Conservation (phyloP, 352 stramenopile species). For the Blastocystis sp. region DNA sequence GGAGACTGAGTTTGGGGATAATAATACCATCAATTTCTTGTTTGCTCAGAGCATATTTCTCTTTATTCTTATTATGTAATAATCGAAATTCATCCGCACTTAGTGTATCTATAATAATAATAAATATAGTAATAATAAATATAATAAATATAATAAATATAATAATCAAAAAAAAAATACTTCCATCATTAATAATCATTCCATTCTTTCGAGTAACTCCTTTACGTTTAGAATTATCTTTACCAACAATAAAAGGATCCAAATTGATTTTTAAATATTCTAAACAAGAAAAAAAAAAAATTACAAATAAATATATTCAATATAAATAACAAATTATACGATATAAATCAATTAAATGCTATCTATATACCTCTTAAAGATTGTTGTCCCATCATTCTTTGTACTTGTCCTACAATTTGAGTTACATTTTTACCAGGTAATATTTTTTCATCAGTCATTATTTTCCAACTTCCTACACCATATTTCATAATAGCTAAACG, state of each 20-base stretch:
- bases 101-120: constrained; percentile 6
- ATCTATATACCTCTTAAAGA: constrained; percentile 33
- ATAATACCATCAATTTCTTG: constrained; percentile 27
- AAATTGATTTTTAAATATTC: constrained; percentile 24
- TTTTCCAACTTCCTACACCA: constrained; percentile 25
- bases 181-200: constrained; percentile 31
- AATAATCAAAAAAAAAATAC: background rate
- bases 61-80: background rate
- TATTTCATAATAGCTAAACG: constrained; percentile 34
- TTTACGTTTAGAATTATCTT: constrained; percentile 26
- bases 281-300: background rate
- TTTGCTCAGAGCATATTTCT: constrained; percentile 19
- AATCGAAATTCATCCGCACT: constrained; percentile 6
- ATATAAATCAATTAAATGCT: no score
- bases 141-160: no score
- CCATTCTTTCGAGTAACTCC: constrained; percentile 27
- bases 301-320: no score
- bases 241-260: constrained; percentile 19
- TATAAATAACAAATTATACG: no score
- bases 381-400: constrained; percentile 31
- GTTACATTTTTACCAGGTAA: constrained; percentile 31
- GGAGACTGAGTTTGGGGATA: constrained; percentile 21
- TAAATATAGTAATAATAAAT: no score
- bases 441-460: background rate
- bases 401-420: constrained; percentile 30